phyloP scores from a whole-genome alignment of 164 flowering plant genomes.

The Piper longum region DNA sequence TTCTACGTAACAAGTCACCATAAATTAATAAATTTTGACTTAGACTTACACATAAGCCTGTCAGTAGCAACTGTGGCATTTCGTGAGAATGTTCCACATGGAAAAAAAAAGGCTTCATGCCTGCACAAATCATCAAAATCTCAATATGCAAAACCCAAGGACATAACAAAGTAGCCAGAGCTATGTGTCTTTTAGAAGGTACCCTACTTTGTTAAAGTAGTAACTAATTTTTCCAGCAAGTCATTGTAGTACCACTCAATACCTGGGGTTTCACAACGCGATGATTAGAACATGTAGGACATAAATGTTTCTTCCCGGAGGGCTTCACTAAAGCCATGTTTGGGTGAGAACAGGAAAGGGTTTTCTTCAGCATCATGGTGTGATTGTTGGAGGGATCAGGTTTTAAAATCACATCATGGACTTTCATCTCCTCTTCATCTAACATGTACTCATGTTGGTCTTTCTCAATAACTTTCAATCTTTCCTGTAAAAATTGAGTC shows the following conservation, averaged over 20 bases:
- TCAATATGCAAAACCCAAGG: too few relatives aligned
- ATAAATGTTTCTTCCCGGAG: slow-evolving; percentile 40
- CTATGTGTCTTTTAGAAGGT: too few relatives aligned
- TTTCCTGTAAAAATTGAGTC: slow-evolving; percentile 42
- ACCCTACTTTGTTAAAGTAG: too few relatives aligned
- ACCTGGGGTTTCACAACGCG: background rate
- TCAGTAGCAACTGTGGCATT: slow-evolving; percentile 66
- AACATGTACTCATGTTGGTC: slow-evolving; percentile 88
- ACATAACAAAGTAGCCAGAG: too few relatives aligned
- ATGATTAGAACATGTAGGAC: background rate
- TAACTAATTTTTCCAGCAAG: too few relatives aligned
- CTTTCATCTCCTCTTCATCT: slow-evolving; percentile 71
- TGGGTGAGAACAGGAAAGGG: slow-evolving; percentile 83
- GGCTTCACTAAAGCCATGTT: slow-evolving; percentile 52
- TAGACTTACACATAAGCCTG: slow-evolving; percentile 63
- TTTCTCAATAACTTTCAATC: slow-evolving; percentile 62
- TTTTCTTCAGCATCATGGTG: slow-evolving; percentile 52
- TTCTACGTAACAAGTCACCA: background rate
- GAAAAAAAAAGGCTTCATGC: slow-evolving; percentile 70
- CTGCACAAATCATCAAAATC: slow-evolving; percentile 27
- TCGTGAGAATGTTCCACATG: slow-evolving; percentile 87
- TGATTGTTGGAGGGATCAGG: slow-evolving; percentile 47
- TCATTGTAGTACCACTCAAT: background rate
- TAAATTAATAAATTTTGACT: slow-evolving; percentile 16
- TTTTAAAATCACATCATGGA: slow-evolving; percentile 57